Evolutionary conservation across 2,329 filamentous ascomycete genomes (phyloP), one percentile per base, ranked within the genome.

Genomic region (Fusarium napiforme): DNA sequence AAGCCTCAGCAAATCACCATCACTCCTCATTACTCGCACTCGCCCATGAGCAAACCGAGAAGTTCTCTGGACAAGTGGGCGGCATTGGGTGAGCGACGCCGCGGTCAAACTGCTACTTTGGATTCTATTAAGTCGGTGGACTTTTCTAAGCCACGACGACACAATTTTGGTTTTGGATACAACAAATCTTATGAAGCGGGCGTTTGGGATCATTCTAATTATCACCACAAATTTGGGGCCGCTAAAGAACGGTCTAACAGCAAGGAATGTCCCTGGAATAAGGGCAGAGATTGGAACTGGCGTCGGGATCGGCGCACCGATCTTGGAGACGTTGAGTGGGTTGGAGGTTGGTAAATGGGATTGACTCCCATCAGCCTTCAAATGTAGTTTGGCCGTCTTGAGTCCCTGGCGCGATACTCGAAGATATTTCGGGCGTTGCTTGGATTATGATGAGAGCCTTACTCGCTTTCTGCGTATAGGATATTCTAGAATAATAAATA

Each of bases 261-360:
- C 67, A 86, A 85, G 79, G 87, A 86, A 63, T 89, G 86, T 80
- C 88, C 88, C 66, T 88, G 87, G 85, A 87, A 83, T 73, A 88
- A 87, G 80, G 86, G 86, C 73, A 86, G 88, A 84, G 88, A 90
- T 82, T 87, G 85, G 85, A 88, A 88, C 73, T 90, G 88, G 88
- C 88, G 88, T 79, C 86, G 89, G 79, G 91, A 92, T 72, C 86
- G 84, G 79, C 88, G 88, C 77, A 83, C 87, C 79, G 92, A 93
- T 84, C 89, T 93, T 82, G 92, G 91, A 80, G 93, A 96, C 80
- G 85, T 95, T 86, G 95, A 97, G 90, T 97, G 96, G 92, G 94
- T 97, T 91, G 95, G 95, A 87, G 94, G 93, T 85, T 97, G 93
- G 91, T 91, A 93, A 83, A 73, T 18, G 91, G 91, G 77, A 83